These are phyloP conservation scores for Silene latifolia DNA, from an alignment of 148 eudicot genomes.

Conservation along the genomic window DNA sequence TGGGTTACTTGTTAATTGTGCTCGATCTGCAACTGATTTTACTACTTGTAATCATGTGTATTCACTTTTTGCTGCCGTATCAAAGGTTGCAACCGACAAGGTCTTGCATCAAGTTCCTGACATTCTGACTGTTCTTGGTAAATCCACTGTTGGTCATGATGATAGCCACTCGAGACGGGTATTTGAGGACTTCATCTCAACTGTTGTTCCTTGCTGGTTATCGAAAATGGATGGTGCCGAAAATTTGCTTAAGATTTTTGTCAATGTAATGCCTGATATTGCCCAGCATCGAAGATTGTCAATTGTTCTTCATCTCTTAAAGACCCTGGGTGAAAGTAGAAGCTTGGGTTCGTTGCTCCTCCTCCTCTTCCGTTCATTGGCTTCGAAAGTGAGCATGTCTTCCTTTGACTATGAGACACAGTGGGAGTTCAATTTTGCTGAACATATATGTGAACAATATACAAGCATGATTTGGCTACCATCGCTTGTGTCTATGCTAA, in stretches of 20 bases:
- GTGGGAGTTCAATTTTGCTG: conserved; percentile 81
- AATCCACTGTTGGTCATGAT: conserved; percentile 66
- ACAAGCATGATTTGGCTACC: conserved; percentile 86
- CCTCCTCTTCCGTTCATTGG: conserved; percentile 77
- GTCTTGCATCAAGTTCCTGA: conserved; percentile 62
- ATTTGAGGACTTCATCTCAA: conserved; percentile 73
- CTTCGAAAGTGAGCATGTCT: conserved; percentile 35
- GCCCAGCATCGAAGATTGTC: conserved; percentile 69
- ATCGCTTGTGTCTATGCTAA: conserved; percentile 60
- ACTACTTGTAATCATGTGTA: conserved; percentile 71
- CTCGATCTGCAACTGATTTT: conserved; percentile 57
- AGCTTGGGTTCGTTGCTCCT: conserved; percentile 70
- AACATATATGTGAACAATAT: conserved; percentile 64
- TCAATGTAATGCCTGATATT: conserved; percentile 63
- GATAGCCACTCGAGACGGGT: conserved; percentile 73
- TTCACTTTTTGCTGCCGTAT: conserved; percentile 64
- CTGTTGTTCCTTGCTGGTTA: conserved; percentile 82
- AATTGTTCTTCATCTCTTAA: conserved; percentile 59
- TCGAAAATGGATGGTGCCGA: conserved; percentile 42
- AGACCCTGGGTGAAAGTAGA: conserved; percentile 65
- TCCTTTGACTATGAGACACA: conserved; percentile 29
- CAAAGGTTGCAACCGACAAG: conserved; percentile 56
- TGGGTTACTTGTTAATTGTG: conserved; percentile 64
- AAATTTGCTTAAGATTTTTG: conserved; percentile 75
- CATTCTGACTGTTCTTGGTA: conserved; percentile 52